These are phyloP conservation scores for Helianthus annuus DNA, from an alignment of 129 eudicot genomes.

Conservation along the genomic window DNA sequence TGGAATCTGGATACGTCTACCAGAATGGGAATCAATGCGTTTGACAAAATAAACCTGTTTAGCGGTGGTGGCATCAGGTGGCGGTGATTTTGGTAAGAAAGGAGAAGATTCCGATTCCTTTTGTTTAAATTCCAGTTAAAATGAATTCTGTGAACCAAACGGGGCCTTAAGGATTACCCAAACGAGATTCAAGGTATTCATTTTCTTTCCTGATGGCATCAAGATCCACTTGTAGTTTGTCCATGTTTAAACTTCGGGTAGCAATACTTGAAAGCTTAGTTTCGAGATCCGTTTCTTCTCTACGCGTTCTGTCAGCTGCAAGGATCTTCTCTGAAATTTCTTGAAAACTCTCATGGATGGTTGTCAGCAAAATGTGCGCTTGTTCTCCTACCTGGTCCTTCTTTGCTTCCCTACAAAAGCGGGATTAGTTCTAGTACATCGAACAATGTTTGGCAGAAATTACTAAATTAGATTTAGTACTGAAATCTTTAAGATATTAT, in stretches of 20 bases:
- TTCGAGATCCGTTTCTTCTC: conserved; percentile 66
- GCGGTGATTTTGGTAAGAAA: too few species aligned
- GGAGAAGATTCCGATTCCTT: not conserved
- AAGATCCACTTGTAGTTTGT: conserved; percentile 68
- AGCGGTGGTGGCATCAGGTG: too few species aligned
- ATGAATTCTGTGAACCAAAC: not conserved
- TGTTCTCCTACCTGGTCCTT: conserved; percentile 61
- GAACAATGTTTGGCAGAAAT: not conserved
- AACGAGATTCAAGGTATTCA: conserved; percentile 47
- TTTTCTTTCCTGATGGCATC: conserved; percentile 71
- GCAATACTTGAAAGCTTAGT: conserved; percentile 54
- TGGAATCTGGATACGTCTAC: not conserved
- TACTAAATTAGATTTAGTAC: not conserved
- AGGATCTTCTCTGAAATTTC: conserved; percentile 61
- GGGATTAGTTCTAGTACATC: not conserved
- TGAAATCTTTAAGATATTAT: not conserved
- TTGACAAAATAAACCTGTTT: not conserved
- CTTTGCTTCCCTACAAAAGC: conserved; percentile 61
- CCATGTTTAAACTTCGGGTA: conserved; percentile 45
- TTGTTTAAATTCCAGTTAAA: not conserved
- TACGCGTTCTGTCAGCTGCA: conserved; percentile 56
- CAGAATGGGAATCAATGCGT: not conserved
- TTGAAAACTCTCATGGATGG: conserved; percentile 72
- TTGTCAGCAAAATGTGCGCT: conserved; percentile 56
- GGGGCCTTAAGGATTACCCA: conserved; percentile 19